Base-by-base conservation (phyloP, 805 yeast genomes). In the Debaryomyces castellii region DNA sequence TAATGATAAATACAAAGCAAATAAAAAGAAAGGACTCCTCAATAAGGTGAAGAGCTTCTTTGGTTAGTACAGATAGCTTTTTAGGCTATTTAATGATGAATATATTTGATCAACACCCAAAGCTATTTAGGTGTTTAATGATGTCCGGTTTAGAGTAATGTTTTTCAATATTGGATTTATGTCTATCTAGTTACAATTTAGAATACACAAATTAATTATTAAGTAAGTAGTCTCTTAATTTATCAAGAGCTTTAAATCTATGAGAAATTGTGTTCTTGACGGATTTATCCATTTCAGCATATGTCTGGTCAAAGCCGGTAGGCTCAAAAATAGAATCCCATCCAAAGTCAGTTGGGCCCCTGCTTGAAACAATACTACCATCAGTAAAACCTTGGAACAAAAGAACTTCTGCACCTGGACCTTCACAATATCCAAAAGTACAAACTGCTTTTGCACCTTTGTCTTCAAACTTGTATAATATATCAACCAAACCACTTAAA, bases 311-410 rank as follows among this genome's bases (percentile, higher is more conserved):
- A 56, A 65, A 82, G 2, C 96, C 97, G 22, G 72, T 69, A 2
- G 99, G 99, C 67, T 85, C 77, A 64, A 94, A 94, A 41, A 88
- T 71, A 6, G 97, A 83, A 67, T 94, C 97, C 96, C 96, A 94
- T 1, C 99, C 99, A 63, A 94, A 94, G 48, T 78, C 76, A 11
- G 82, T 78, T 5, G 88, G 88, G 1, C 97, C 97, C 48, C 95
- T 71, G 28, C 83, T 75, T 12, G 73, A 71, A 5, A 91, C 98
- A 58, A 94, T 91, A 7, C 54, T 66, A 18, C 99, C 99, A 10
- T 78, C 73, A 1, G 96, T 87, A 39, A 80, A 66, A 6, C 99
- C 99, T 63, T 88, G 92, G 67, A 94, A 91, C 39, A 89, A 70
- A 51, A 77, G 64, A n/a, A 85, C 89, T 47, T 81, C 85, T 35